Evolutionary conservation across 129 eudicot genomes (phyloP).

Genomic region (Flaveria brownii): DNA sequence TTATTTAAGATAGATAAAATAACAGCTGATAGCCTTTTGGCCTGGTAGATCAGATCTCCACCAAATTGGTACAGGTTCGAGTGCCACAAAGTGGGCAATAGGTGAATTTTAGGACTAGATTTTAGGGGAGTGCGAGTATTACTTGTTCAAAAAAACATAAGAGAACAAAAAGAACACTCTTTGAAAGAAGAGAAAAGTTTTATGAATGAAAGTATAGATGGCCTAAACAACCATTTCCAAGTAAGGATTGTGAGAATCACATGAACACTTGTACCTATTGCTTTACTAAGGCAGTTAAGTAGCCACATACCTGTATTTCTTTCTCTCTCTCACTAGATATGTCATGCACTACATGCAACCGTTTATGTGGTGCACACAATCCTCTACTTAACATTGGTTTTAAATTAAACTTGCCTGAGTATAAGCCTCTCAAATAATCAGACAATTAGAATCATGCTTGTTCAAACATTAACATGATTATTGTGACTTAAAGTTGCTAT

Average conservation of each 20-base stretch:
- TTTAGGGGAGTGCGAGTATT: too few relatives aligned
- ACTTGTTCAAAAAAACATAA: too few relatives aligned
- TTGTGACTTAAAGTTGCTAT: background rate
- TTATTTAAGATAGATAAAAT: conserved; percentile 1
- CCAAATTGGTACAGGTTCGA: too few relatives aligned
- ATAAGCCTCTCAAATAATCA: background rate
- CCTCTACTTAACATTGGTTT: background rate
- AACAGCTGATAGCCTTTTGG: too few relatives aligned
- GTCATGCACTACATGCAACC: background rate
- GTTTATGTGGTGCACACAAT: background rate
- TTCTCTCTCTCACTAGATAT: background rate
- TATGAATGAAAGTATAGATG: background rate
- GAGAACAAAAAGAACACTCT: background rate
- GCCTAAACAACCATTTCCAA: background rate
- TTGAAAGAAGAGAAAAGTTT: background rate
- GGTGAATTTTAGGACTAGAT: too few relatives aligned
- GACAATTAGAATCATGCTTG: background rate
- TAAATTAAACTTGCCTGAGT: background rate
- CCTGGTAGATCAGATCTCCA: too few relatives aligned
- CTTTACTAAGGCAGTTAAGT: background rate
- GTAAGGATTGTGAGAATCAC: background rate
- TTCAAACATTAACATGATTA: background rate
- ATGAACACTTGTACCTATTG: background rate
- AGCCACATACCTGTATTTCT: background rate
- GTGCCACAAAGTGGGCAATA: too few relatives aligned